These are phyloP conservation scores for Trichoderma cornu-damae DNA, from an alignment of 2,329 filamentous ascomycete species.

Conservation along the genomic window DNA sequence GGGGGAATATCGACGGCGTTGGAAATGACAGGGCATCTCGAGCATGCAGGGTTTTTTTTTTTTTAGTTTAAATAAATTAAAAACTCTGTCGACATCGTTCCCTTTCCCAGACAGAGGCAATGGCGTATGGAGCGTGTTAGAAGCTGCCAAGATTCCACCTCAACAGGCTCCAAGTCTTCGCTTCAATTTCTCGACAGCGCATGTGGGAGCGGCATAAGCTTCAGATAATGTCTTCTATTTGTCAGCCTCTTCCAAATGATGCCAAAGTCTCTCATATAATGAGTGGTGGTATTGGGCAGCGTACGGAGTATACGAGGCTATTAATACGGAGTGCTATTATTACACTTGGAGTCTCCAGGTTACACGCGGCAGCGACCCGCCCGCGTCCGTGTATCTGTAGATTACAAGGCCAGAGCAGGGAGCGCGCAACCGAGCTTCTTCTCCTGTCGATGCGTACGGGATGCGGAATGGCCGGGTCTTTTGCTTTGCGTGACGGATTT, in stretches of 20 bases:
- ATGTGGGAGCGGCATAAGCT: background rate
- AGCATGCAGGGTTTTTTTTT: background rate
- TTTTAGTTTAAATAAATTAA: no score
- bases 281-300: background rate
- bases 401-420: background rate
- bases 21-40: background rate
- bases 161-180: background rate
- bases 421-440: background rate
- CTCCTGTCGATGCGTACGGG: background rate
- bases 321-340: conserved; percentile 12
- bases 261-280: background rate
- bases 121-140: background rate
- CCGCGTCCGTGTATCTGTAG: background rate
- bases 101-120: background rate
- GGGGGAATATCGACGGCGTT: background rate
- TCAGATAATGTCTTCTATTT: background rate
- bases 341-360: background rate
- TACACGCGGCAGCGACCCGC: background rate
- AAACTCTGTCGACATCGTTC: background rate
- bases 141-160: background rate
- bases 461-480: conserved; percentile 6
- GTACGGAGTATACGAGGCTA: background rate
- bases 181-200: background rate
- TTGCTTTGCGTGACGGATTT: background rate
- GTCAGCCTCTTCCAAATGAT: background rate